phyloP scores from a whole-genome alignment of 306 rosid species.

The Delonix regia region DNA sequence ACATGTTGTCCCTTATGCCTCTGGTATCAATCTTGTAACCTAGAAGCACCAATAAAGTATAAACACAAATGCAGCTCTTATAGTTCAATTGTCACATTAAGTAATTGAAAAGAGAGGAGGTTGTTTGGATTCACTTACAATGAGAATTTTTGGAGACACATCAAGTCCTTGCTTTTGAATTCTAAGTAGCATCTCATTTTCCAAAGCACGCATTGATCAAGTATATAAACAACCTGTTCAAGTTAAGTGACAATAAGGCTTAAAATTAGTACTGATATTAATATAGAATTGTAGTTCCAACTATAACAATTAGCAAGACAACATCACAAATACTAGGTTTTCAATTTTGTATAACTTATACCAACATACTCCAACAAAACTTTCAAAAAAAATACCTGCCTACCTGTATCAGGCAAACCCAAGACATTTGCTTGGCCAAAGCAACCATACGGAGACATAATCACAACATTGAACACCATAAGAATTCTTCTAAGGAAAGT shows the following conservation, averaged over 20 bases:
- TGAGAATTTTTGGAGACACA: conserved; percentile 68
- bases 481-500: conserved; percentile 76
- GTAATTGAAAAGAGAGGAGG: neutral
- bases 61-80: neutral
- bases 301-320: neutral
- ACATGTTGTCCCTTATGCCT: conserved; percentile 78
- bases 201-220: conserved; percentile 84
- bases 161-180: conserved; percentile 73
- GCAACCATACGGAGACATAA: conserved; percentile 76
- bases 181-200: conserved; percentile 71
- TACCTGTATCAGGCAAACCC: conserved; percentile 83
- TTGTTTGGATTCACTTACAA: conserved; percentile 43
- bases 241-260: neutral
- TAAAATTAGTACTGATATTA: neutral
- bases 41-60: conserved; percentile 26
- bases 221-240: conserved; percentile 69
- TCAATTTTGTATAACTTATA: conserved; percentile 1
- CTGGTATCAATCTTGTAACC: conserved; percentile 76
- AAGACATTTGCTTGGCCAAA: conserved; percentile 83
- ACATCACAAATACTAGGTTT: neutral
- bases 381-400: conserved; percentile 57
- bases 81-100: neutral
- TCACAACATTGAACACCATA: conserved; percentile 81
- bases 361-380: neutral
- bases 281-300: neutral